Conservation (phyloP, 169 alveolate genomes). For the Cryptosporidium ryanae region DNA sequence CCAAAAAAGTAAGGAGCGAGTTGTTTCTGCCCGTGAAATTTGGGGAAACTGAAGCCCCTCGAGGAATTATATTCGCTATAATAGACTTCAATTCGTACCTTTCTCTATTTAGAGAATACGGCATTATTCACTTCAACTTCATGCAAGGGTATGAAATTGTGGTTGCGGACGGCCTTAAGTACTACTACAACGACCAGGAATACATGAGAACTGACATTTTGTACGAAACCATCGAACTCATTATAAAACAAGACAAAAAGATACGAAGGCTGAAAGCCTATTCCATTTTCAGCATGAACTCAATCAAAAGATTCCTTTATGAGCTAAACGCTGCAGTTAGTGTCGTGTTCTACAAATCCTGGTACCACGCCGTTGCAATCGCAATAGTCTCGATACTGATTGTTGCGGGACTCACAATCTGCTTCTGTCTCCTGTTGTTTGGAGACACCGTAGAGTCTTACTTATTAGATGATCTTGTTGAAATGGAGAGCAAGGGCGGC, state of each 20-base stretch:
- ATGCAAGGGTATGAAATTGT: slow-evolving; percentile 65
- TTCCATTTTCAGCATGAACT: slow-evolving; percentile 45
- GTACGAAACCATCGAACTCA: slow-evolving; percentile 17
- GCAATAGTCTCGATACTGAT: slow-evolving; percentile 12
- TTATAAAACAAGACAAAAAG: slow-evolving; percentile 22
- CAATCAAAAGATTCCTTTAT: slow-evolving; percentile 44
- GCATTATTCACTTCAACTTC: slow-evolving; percentile 33
- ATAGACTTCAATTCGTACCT: slow-evolving; percentile 47
- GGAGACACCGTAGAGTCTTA: slow-evolving; percentile 71
- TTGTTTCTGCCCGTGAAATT: slow-evolving; percentile 40
- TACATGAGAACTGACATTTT: slow-evolving; percentile 17
- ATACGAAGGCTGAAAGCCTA: slow-evolving; percentile 50
- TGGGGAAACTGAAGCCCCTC: background rate
- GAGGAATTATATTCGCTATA: slow-evolving; percentile 57
- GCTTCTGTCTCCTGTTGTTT: slow-evolving; percentile 33
- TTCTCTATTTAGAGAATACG: slow-evolving; percentile 71
- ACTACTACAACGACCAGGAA: slow-evolving; percentile 36
- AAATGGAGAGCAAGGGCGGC: slow-evolving; percentile 13
- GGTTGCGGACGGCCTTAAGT: slow-evolving; percentile 51
- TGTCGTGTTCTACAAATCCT: slow-evolving; percentile 46
- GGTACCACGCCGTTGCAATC: slow-evolving; percentile 48
- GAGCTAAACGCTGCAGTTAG: slow-evolving; percentile 46
- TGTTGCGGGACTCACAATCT: slow-evolving; percentile 53
- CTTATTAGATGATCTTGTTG: slow-evolving; percentile 25
- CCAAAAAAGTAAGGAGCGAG: slow-evolving; percentile 50